Conservation (phyloP, 495 filamentous ascomycete genomes). For the Achaetomiella virescens region DNA sequence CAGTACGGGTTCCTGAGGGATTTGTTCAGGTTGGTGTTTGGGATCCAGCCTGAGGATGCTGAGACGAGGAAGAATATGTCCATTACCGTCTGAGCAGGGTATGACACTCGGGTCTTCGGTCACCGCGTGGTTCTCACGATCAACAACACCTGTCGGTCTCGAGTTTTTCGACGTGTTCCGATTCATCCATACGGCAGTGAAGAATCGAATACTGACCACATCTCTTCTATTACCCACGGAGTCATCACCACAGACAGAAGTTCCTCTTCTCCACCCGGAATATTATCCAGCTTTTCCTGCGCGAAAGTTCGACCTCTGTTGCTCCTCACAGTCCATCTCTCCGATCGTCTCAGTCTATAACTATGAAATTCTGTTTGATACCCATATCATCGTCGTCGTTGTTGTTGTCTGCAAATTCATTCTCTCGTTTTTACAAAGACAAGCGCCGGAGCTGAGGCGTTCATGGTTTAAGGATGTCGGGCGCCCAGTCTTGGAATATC, state of each 20-base stretch:
- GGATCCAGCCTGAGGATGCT: conserved; percentile 71
- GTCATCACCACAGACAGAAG: too few relatives aligned
- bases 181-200: too few relatives aligned
- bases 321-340: background rate
- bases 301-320: too few relatives aligned
- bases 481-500: background rate
- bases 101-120: too few relatives aligned
- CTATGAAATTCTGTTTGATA: conserved; percentile 21
- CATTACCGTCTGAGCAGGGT: conserved; percentile 36
- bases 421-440: background rate
- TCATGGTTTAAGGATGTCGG: background rate
- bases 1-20: conserved; percentile 71
- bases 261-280: too few relatives aligned
- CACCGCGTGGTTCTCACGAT: background rate
- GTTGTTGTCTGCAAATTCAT: background rate
- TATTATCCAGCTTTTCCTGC: too few relatives aligned
- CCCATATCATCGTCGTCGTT: conserved; percentile 8
- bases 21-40: conserved; percentile 77
- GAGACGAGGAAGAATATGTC: conserved; percentile 47
- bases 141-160: background rate
- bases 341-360: background rate
- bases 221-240: too few relatives aligned
- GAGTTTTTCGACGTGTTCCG: too few relatives aligned
- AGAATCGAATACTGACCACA: too few relatives aligned
- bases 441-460: background rate